Evolutionary conservation across 1,284 basidiomycete genomes (phyloP).

Genomic region (Cronartium quercuum): DNA sequence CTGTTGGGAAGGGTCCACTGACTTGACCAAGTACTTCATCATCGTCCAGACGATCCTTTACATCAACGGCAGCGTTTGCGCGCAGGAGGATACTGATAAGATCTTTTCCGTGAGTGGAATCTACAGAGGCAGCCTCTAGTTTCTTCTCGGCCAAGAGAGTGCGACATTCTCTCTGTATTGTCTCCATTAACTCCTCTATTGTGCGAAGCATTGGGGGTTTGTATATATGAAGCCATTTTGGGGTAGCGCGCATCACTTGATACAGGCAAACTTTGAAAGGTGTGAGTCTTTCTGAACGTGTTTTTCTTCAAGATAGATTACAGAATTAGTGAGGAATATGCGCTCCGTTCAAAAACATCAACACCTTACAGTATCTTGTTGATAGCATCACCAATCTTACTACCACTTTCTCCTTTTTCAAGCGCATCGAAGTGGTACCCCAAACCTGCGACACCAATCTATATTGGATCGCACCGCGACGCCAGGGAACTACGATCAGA

Average conservation of each 20-base stretch:
- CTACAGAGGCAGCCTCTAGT: conserved; percentile 7
- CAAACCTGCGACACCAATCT: conserved; percentile 2
- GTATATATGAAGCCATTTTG: background rate
- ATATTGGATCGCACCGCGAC: background rate
- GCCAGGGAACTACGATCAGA: conserved; percentile 17
- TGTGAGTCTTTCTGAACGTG: too few species aligned
- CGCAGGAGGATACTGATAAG: conserved; percentile 24
- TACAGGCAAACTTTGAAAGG: background rate
- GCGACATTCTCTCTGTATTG: conserved; percentile 26
- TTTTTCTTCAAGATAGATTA: too few species aligned
- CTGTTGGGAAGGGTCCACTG: background rate
- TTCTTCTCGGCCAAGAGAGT: conserved; percentile 13
- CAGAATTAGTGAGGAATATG: too few species aligned
- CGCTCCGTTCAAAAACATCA: too few species aligned
- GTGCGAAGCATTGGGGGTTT: background rate
- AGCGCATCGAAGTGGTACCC: background rate
- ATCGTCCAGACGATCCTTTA: background rate
- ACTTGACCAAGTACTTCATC: conserved; percentile 5
- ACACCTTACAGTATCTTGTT: background rate
- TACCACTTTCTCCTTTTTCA: background rate
- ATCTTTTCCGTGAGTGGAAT: conserved; percentile 23
- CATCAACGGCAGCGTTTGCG: conserved; percentile 17
- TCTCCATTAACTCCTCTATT: background rate
- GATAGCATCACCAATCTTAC: background rate
- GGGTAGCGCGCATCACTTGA: background rate